Conservation (phyloP, 2,329 filamentous ascomycete species). For the Periconia sp. region DNA sequence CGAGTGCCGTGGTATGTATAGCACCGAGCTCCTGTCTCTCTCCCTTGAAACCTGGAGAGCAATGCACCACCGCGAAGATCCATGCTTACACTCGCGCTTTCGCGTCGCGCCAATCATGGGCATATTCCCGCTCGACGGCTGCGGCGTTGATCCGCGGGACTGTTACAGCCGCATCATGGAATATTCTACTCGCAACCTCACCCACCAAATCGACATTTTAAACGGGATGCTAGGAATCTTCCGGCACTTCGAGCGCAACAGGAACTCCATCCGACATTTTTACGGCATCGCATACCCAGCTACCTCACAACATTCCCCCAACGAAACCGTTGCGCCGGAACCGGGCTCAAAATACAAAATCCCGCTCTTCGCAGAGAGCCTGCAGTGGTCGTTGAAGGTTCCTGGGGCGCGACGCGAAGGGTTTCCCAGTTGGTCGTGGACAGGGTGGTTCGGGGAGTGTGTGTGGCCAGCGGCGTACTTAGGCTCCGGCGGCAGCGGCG, state of each 20-base stretch:
- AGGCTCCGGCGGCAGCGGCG: too few relatives aligned
- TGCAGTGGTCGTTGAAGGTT: constrained; percentile 1
- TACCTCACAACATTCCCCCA: not conserved
- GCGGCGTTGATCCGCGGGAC: constrained; percentile 11
- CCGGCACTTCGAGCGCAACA: constrained; percentile 4
- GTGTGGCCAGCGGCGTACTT: constrained; percentile 5
- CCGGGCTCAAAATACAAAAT: not conserved
- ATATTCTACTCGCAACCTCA: constrained; percentile 5
- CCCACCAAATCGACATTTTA: constrained; percentile 4
- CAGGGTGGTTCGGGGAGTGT: constrained; percentile 9
- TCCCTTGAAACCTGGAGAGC: constrained; percentile 2
- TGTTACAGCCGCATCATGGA: constrained; percentile 8
- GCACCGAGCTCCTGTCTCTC: constrained; percentile 9
- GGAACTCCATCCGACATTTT: constrained; percentile 9
- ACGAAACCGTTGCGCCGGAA: not conserved
- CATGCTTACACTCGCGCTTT: constrained; percentile 2
- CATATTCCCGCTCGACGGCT: constrained; percentile 9
- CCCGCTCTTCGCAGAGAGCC: constrained; percentile 7
- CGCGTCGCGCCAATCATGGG: constrained; percentile 6
- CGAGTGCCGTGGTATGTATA: constrained; percentile 6
- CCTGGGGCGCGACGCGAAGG: constrained; percentile 3
- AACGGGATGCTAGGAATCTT: constrained; percentile 7
- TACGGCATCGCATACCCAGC: constrained; percentile 10
- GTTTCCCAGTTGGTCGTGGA: constrained; percentile 13
- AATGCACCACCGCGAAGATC: constrained; percentile 5